phyloP scores from a whole-genome alignment of 163 green algal genomes.

The Trebouxiophyceae sp. region DNA sequence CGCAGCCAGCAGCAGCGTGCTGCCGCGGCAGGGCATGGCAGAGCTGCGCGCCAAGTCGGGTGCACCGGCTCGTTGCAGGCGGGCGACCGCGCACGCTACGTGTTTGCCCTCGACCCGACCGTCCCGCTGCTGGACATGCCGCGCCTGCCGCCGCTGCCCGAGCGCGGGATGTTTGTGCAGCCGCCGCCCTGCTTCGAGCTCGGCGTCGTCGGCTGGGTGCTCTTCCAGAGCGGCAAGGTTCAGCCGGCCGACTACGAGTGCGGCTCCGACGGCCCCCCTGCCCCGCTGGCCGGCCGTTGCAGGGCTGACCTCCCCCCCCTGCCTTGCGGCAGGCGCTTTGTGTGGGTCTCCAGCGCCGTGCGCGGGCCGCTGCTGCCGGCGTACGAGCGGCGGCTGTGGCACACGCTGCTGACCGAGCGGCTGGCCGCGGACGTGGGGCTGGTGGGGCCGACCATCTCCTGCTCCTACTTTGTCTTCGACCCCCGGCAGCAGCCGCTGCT shows the following conservation, averaged over 20 bases:
- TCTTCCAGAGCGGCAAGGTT: not conserved
- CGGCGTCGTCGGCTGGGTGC: not conserved
- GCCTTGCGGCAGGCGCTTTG: slow-evolving; percentile 21
- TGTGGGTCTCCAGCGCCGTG: slow-evolving; percentile 34
- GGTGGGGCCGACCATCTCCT: slow-evolving; percentile 15
- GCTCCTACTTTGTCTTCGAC: slow-evolving; percentile 4
- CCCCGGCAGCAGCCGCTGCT: not conserved
- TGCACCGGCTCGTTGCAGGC: slow-evolving; percentile 2
- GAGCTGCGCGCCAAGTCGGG: not conserved
- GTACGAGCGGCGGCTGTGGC: slow-evolving; percentile 19
- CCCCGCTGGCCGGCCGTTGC: no score
- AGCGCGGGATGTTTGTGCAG: not conserved
- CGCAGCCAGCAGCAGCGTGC: not conserved
- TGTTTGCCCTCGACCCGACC: slow-evolving; percentile 5
- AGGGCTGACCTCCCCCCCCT: no score
- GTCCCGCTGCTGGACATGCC: not conserved
- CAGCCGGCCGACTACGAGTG: slow-evolving; percentile 9
- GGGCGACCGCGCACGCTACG: slow-evolving; percentile 22
- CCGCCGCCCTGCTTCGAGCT: not conserved
- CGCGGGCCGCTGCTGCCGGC: slow-evolving; percentile 29
- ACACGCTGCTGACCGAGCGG: slow-evolving; percentile 5
- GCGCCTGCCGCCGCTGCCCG: not conserved
- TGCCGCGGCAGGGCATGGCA: not conserved
- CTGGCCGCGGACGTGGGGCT: slow-evolving; percentile 5
- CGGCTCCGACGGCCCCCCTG: not conserved